Conservation (phyloP, 148 eudicot species). For the Spergularia bocconei region DNA sequence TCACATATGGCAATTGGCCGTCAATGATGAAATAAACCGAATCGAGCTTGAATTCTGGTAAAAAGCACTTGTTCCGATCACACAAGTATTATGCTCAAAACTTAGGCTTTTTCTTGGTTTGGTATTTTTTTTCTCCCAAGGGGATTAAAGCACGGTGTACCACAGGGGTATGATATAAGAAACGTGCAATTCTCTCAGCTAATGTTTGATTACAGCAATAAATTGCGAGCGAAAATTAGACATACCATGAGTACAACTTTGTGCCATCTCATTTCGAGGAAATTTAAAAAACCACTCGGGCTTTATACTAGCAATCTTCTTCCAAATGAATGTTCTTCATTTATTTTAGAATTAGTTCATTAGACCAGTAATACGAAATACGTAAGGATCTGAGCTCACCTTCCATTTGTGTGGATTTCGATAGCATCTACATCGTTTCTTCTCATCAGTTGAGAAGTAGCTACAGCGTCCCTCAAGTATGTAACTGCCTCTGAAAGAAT, state of each 20-base stretch:
- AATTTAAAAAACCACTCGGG: not conserved
- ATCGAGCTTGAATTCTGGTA: not conserved
- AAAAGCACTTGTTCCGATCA: not conserved
- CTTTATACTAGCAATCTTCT: not conserved
- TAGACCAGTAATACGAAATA: not conserved
- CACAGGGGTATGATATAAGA: too few relatives aligned
- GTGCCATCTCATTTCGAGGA: not conserved
- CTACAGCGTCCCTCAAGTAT: constrained; percentile 64
- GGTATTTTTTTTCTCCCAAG: too few relatives aligned
- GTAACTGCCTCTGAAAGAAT: constrained; percentile 55
- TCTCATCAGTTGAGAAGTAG: constrained; percentile 64
- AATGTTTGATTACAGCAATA: too few relatives aligned
- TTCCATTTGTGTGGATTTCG: constrained; percentile 91
- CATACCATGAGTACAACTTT: not conserved
- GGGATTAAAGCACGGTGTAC: too few relatives aligned
- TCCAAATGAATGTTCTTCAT: not conserved
- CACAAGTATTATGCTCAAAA: not conserved
- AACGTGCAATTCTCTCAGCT: too few relatives aligned
- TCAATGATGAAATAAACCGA: not conserved
- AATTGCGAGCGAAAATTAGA: not conserved
- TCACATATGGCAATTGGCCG: not conserved
- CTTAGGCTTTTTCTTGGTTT: too few relatives aligned
- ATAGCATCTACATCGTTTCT: constrained; percentile 76
- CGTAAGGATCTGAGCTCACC: constrained; percentile 39
- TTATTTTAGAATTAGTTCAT: not conserved